These are phyloP conservation scores for Astrothelium macrocarpum DNA, from an alignment of 495 filamentous ascomycete species.

Conservation along the genomic window DNA sequence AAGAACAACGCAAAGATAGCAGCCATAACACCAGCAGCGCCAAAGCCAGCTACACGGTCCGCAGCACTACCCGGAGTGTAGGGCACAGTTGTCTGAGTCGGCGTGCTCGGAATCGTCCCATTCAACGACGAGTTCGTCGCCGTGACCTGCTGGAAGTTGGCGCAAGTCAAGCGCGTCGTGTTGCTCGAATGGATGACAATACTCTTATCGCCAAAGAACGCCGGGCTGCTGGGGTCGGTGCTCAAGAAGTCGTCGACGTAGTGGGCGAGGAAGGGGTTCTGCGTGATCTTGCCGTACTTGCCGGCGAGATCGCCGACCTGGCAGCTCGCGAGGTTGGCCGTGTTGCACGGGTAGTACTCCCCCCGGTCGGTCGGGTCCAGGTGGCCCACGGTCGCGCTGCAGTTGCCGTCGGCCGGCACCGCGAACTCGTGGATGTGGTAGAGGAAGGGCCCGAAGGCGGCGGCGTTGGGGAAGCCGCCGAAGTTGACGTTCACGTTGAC, in stretches of 20 bases:
- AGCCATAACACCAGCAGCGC: neutral
- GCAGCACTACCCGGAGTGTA: neutral
- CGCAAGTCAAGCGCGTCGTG: conserved; percentile 11
- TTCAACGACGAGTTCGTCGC: neutral
- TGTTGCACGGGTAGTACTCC: conserved; percentile 16
- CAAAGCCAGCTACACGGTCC: neutral
- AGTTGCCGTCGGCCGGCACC: conserved; percentile 19
- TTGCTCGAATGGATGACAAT: conserved; percentile 12
- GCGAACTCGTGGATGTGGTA: conserved; percentile 19
- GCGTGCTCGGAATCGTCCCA: neutral
- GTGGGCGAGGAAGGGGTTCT: neutral
- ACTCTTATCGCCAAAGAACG: conserved; percentile 11
- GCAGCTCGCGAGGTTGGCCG: conserved; percentile 5
- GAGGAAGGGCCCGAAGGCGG: conserved; percentile 13
- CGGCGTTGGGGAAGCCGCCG: conserved; percentile 6
- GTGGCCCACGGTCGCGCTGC: conserved; percentile 15
- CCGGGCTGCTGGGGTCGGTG: conserved; percentile 4
- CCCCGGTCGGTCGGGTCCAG: conserved; percentile 17
- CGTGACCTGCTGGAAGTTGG: conserved; percentile 10
- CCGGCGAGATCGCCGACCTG: conserved; percentile 18
- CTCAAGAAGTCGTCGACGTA: neutral
- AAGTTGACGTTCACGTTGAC: conserved; percentile 9
- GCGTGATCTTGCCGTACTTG: conserved; percentile 16
- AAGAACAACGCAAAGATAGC: neutral
- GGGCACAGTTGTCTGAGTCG: neutral